Percentiles rank a stretch among this genome's conserved stretches.
These are phyloP conservation scores for Eucalyptus erythrocorys DNA, from an alignment of 345 rosid genomes.

Conservation along the genomic window DNA sequence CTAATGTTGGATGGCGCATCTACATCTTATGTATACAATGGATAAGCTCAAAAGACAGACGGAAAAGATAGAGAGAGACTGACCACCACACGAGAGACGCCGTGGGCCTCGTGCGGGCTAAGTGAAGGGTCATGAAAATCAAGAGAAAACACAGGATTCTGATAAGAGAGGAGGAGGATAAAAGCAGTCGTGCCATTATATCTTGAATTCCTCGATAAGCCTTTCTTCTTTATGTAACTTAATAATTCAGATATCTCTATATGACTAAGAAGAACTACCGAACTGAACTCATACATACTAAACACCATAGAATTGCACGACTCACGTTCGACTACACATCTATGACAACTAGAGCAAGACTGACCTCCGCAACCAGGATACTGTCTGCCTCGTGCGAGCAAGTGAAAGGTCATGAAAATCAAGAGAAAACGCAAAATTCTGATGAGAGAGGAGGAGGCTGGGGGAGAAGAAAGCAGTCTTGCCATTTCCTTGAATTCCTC, in stretches of 20 bases:
- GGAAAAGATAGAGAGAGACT: neutral
- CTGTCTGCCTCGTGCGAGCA: neutral
- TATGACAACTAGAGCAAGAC: neutral
- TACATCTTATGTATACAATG: neutral
- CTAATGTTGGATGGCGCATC: neutral
- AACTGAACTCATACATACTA: neutral
- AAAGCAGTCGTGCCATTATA: neutral
- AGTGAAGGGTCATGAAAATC: neutral
- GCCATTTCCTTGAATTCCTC: neutral
- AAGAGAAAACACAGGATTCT: neutral
- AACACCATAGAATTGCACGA: neutral
- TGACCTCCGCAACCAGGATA: neutral
- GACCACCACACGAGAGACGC: neutral
- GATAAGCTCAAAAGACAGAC: neutral
- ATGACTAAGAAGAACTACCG: neutral
- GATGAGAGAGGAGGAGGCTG: neutral
- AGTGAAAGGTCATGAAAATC: neutral
- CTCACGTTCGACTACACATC: neutral
- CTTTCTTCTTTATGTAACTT: neutral
- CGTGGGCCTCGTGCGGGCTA: neutral
- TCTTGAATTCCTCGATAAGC: neutral
- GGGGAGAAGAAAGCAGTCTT: neutral
- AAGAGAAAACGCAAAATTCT: neutral
- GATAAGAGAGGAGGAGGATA: neutral
- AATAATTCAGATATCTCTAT: neutral